Percentiles rank a stretch among this genome's conserved stretches.
Evolutionary conservation across 495 filamentous ascomycete species (phyloP).

Genomic region (Evansstolkia leycettana): DNA sequence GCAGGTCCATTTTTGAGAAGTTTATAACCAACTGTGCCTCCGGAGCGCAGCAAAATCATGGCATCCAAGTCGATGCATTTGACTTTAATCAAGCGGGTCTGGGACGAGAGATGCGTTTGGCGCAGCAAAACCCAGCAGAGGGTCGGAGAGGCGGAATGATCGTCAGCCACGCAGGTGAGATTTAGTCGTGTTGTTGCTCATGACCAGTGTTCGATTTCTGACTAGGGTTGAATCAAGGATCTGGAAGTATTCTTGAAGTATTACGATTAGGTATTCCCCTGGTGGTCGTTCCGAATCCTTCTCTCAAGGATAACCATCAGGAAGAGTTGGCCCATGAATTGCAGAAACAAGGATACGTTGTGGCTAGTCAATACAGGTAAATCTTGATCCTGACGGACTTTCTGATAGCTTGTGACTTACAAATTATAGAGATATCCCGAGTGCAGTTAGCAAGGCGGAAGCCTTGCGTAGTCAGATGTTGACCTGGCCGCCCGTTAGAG

Average conservation of each 20-base stretch:
- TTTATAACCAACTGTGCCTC: constrained; percentile 11
- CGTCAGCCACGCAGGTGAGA: constrained; percentile 73
- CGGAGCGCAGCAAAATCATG: constrained; percentile 13
- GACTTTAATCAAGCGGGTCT: constrained; percentile 51
- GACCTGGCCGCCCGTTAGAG: constrained; percentile 37
- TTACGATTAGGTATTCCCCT: constrained; percentile 54
- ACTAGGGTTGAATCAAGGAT: no score
- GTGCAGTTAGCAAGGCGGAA: constrained; percentile 32
- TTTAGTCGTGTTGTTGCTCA: no score
- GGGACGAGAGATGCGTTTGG: constrained; percentile 39
- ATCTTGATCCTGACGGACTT: constrained; percentile 4
- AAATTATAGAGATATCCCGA: constrained; percentile 26
- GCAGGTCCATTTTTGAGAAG: constrained; percentile 30
- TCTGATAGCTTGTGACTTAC: constrained; percentile 1
- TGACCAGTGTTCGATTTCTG: constrained; percentile 6
- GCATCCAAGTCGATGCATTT: constrained; percentile 47
- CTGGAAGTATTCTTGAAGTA: constrained; percentile 79
- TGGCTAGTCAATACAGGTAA: constrained; percentile 55
- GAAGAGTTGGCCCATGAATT: constrained; percentile 69
- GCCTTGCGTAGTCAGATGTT: constrained; percentile 22
- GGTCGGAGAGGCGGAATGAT: constrained; percentile 45
- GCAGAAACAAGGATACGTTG: constrained; percentile 52
- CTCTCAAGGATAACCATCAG: constrained; percentile 85
- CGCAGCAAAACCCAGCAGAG: constrained; percentile 26
- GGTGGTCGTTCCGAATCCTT: constrained; percentile 76